Conservation (phyloP, 2,329 filamentous ascomycete species). For the Fusarium armeniacum region DNA sequence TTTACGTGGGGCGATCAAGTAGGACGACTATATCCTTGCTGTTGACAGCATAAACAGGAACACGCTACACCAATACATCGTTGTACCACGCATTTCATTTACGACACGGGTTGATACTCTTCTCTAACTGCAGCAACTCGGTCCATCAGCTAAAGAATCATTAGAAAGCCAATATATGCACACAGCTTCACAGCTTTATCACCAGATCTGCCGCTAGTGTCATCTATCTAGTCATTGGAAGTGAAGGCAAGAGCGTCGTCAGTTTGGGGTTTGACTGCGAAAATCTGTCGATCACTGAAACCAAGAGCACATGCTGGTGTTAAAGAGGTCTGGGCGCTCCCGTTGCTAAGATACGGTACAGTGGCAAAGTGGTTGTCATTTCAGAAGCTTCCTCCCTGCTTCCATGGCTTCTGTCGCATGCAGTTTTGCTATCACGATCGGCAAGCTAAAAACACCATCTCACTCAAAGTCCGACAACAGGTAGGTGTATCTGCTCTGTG, state of each 20-base stretch:
- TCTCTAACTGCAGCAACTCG: not conserved
- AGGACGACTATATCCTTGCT: not conserved
- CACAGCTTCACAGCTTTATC: not conserved
- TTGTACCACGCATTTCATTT: slow-evolving; percentile 19
- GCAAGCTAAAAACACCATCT: slow-evolving; percentile 12
- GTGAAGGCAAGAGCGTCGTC: slow-evolving; percentile 1
- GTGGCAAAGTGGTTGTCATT: not conserved
- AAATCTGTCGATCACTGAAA: slow-evolving; percentile 26
- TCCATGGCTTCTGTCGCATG: not conserved
- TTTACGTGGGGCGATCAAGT: not conserved
- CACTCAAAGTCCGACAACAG: not conserved
- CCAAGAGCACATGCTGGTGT: slow-evolving; percentile 1
- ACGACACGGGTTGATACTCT: slow-evolving; percentile 18
- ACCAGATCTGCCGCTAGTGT: slow-evolving; percentile 21
- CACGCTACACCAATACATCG: slow-evolving; percentile 19
- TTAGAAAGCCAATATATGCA: not conserved
- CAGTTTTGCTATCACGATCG: slow-evolving; percentile 18
- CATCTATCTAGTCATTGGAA: not conserved
- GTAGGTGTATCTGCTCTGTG: not conserved
- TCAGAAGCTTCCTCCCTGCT: slow-evolving; percentile 8
- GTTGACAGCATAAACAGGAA: slow-evolving; percentile 16
- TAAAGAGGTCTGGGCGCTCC: not conserved
- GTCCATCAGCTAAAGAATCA: slow-evolving; percentile 8
- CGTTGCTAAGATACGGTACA: not conserved
- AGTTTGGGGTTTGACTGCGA: slow-evolving; percentile 10